These are phyloP conservation scores for Phaeotremella skinneri DNA, from an alignment of 768 basidiomycete genomes.

Conservation along the genomic window DNA sequence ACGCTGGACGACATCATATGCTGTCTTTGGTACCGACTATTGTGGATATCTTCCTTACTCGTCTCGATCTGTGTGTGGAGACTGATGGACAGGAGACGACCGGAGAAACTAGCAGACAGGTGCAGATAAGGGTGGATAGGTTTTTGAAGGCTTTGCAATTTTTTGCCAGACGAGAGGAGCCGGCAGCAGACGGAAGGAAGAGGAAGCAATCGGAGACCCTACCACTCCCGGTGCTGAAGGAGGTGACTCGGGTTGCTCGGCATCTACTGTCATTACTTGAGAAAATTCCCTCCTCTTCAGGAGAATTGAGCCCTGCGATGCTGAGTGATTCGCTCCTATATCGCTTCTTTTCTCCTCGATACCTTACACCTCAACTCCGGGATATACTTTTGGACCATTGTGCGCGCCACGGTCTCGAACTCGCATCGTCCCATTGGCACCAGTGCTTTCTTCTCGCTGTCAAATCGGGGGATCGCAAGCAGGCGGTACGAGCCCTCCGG, in stretches of 20 bases:
- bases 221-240: constrained; percentile 6
- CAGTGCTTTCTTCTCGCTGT: constrained; percentile 16
- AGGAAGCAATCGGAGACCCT: constrained; percentile 5
- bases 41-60: constrained; percentile 6
- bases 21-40: constrained; percentile 13
- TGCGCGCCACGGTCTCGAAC: not conserved
- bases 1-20: constrained; percentile 19
- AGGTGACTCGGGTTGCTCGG: constrained; percentile 2
- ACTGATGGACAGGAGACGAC: not conserved
- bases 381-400: constrained; percentile 8
- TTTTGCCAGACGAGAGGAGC: not conserved
- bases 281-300: constrained; percentile 10
- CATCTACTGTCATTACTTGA: constrained; percentile 9
- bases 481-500: constrained; percentile 3
- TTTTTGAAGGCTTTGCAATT: constrained; percentile 8
- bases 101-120: not conserved
- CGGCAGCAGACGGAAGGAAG: not conserved
- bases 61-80: not conserved
- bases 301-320: not conserved
- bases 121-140: constrained; percentile 3
- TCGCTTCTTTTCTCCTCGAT: constrained; percentile 7
- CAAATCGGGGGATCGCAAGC: constrained; percentile 3
- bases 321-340: constrained; percentile 3
- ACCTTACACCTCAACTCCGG: constrained; percentile 13
- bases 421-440: constrained; percentile 13